A percentile compares a stretch with the other conserved stretches of the same genome.
These are phyloP conservation scores for Styphnolobium japonicum DNA, from an alignment of 306 rosid species.

Conservation along the genomic window DNA sequence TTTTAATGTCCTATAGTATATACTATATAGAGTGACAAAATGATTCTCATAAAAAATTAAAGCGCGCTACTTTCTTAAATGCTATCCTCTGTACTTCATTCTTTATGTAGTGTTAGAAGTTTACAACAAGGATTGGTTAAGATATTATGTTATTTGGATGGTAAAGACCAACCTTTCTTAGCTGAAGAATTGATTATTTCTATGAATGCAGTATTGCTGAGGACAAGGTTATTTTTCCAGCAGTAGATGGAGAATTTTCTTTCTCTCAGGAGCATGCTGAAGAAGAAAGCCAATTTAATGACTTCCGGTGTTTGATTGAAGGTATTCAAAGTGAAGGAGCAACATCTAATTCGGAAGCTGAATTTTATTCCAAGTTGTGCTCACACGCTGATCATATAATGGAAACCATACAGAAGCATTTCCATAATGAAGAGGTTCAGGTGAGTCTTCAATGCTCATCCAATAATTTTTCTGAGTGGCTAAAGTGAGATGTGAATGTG, in stretches of 20 bases:
- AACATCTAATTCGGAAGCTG: conserved; percentile 70
- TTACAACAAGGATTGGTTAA: neutral
- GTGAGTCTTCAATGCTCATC: conserved; percentile 45
- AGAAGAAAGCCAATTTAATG: conserved; percentile 96
- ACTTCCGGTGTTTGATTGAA: conserved; percentile 85
- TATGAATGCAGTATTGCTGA: conserved; percentile 85
- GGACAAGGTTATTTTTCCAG: conserved; percentile 97
- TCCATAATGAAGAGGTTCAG: conserved; percentile 91
- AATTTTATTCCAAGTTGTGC: conserved; percentile 81
- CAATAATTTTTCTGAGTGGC: conserved; percentile 11
- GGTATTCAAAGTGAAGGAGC: conserved; percentile 85
- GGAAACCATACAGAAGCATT: conserved; percentile 90
- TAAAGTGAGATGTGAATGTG: conserved; percentile 11
- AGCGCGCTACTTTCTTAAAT: neutral
- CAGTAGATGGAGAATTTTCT: conserved; percentile 89
- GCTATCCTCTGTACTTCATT: neutral
- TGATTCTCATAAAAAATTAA: conserved; percentile 3
- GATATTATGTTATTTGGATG: neutral
- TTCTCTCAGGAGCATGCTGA: conserved; percentile 86
- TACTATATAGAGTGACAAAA: conserved; percentile 1
- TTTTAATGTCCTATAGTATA: conserved; percentile 1
- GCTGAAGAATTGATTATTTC: conserved; percentile 22
- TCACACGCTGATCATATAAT: conserved; percentile 93
- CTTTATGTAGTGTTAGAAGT: neutral
- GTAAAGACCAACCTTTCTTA: neutral